Percentiles rank a stretch among this genome's conserved stretches.
Conservation (phyloP, 2,329 filamentous ascomycete species). For the Coniella lustricola region DNA sequence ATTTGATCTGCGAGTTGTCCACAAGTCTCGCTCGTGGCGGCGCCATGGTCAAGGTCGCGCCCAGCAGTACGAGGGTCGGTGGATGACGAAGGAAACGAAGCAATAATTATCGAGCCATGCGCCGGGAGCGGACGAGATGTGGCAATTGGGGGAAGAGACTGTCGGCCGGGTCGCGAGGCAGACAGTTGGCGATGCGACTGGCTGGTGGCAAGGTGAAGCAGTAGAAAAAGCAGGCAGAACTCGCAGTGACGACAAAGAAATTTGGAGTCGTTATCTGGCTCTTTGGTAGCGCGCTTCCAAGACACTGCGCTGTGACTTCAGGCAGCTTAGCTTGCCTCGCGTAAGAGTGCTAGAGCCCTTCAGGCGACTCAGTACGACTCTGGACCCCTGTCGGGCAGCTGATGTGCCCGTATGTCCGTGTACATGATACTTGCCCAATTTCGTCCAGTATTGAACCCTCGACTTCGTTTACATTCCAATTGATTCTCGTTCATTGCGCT, state of each 20-base stretch:
- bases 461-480: too few species aligned
- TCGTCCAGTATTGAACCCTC: too few species aligned
- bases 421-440: too few species aligned
- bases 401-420: too few species aligned
- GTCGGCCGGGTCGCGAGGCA: neutral
- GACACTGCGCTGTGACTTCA: neutral
- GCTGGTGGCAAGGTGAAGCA: neutral
- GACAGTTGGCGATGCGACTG: neutral
- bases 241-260: conserved; percentile 9
- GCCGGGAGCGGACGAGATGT: neutral
- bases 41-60: conserved; percentile 43
- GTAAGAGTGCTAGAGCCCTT: too few species aligned
- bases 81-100: neutral
- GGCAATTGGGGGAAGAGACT: neutral
- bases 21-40: conserved; percentile 50
- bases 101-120: conserved; percentile 5
- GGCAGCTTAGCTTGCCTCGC: neutral
- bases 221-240: neutral
- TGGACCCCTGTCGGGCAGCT: too few species aligned
- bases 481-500: too few species aligned
- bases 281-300: conserved; percentile 5
- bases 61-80: conserved; percentile 4
- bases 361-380: too few species aligned
- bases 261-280: conserved; percentile 15
- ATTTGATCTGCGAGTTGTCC: conserved; percentile 82